Evolutionary conservation across 1,284 basidiomycete species (phyloP).

Genomic region (Melampsora occidentalis): DNA sequence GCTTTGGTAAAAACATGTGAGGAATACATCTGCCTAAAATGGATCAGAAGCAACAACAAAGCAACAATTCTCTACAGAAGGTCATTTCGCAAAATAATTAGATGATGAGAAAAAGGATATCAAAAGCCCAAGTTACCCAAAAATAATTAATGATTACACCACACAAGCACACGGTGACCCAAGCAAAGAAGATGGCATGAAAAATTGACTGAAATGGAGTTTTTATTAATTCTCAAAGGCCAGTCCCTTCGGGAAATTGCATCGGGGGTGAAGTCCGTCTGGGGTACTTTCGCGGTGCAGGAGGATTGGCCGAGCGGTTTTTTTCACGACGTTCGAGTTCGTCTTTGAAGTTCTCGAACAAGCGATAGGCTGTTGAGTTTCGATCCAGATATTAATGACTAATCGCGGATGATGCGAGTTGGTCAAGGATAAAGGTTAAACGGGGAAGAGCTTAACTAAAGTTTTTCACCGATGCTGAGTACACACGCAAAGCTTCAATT

Average conservation of each 20-base stretch:
- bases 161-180: no score
- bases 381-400: neutral
- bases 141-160: no score
- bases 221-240: neutral
- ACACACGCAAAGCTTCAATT: constrained; percentile 21
- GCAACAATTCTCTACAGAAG: no score
- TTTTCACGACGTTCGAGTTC: constrained; percentile 18
- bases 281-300: neutral
- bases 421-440: neutral
- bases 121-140: no score
- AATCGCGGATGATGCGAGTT: neutral
- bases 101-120: no score
- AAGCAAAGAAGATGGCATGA: no score
- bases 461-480: constrained; percentile 35
- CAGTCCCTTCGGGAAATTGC: constrained; percentile 9
- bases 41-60: no score
- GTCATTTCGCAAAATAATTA: no score
- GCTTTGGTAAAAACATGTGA: no score
- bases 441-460: constrained; percentile 19
- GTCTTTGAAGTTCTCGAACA: constrained; percentile 34
- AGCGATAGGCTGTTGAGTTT: constrained; percentile 6
- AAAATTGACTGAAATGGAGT: no score
- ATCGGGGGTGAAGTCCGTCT: constrained; percentile 1
- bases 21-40: no score
- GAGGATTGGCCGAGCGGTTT: neutral